Evolutionary conservation across 2,329 filamentous ascomycete genomes (phyloP).

Genomic region (Niveomyces coronatus): DNA sequence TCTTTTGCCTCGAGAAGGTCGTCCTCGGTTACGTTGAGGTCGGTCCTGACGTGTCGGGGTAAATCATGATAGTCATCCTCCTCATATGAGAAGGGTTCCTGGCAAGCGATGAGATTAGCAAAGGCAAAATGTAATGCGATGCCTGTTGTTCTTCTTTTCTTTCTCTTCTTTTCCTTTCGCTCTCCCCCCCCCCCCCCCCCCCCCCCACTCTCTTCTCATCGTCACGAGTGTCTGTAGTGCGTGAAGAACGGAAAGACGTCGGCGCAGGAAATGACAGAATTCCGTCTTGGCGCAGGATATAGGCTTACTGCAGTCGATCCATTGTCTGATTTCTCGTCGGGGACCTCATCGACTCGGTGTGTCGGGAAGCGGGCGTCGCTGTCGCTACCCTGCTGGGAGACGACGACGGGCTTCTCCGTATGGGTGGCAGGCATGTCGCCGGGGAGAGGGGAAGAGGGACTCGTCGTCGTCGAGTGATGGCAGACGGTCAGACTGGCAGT

Average conservation of each 20-base stretch:
- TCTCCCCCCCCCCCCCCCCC: too few relatives aligned
- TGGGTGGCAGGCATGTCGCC: constrained; percentile 6
- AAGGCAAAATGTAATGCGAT: background rate
- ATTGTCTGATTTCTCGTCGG: constrained; percentile 7
- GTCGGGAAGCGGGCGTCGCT: background rate
- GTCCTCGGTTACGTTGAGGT: constrained; percentile 35
- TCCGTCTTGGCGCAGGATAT: background rate
- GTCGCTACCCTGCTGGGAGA: constrained; percentile 1
- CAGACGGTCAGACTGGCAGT: constrained; percentile 2
- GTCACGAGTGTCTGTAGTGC: too few relatives aligned
- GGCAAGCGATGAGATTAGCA: background rate
- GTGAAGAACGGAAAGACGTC: background rate
- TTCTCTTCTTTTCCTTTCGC: too few relatives aligned
- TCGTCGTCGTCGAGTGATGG: constrained; percentile 4
- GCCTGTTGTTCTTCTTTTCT: constrained; percentile 1
- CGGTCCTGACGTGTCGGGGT: constrained; percentile 15
- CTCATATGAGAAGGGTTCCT: constrained; percentile 29
- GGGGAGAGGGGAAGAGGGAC: background rate
- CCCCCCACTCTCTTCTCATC: too few relatives aligned
- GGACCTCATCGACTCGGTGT: constrained; percentile 4
- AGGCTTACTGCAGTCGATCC: constrained; percentile 6
- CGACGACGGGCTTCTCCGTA: constrained; percentile 7
- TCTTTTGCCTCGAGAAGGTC: constrained; percentile 36
- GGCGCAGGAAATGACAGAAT: background rate
- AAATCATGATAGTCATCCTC: constrained; percentile 26